Evolutionary conservation across 768 basidiomycete species (phyloP).

Genomic region (Gymnopilus junonius): DNA sequence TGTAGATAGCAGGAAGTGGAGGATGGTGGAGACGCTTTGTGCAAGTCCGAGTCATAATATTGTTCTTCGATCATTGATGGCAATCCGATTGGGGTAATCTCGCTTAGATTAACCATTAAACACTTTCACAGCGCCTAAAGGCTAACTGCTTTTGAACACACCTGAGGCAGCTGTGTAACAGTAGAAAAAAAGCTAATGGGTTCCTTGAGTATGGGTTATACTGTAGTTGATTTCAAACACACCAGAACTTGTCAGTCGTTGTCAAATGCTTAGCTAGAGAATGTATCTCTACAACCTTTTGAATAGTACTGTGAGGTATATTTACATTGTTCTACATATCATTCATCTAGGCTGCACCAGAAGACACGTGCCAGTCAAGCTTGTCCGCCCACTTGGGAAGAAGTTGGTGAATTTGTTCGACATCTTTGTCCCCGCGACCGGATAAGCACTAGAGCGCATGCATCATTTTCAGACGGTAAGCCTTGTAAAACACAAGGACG

Average conservation of each 20-base stretch:
- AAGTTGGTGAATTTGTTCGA: constrained; percentile 93
- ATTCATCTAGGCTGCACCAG: constrained; percentile 25
- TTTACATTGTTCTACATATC: constrained; percentile 4
- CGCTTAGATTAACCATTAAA: neutral
- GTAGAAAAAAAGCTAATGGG: neutral
- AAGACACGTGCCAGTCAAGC: constrained; percentile 88
- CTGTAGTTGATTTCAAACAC: too few species aligned
- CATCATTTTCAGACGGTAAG: neutral
- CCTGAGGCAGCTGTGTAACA: neutral
- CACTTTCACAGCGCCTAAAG: too few species aligned
- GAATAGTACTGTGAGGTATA: neutral
- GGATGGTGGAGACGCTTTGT: neutral
- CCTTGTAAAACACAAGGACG: constrained; percentile 37
- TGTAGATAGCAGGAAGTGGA: neutral
- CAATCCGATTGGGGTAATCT: constrained; percentile 23
- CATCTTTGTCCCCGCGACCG: constrained; percentile 97
- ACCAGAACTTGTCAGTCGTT: too few species aligned
- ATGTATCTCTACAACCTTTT: neutral
- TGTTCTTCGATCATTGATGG: constrained; percentile 23
- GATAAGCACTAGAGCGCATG: constrained; percentile 72
- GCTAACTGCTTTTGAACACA: too few species aligned
- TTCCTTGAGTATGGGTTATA: too few species aligned
- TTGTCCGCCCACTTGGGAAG: constrained; percentile 95
- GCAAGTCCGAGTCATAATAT: constrained; percentile 26
- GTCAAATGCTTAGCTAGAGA: neutral